These are phyloP conservation scores for Gentiana dahurica DNA, from an alignment of 257 asterid genomes.

Conservation along the genomic window DNA sequence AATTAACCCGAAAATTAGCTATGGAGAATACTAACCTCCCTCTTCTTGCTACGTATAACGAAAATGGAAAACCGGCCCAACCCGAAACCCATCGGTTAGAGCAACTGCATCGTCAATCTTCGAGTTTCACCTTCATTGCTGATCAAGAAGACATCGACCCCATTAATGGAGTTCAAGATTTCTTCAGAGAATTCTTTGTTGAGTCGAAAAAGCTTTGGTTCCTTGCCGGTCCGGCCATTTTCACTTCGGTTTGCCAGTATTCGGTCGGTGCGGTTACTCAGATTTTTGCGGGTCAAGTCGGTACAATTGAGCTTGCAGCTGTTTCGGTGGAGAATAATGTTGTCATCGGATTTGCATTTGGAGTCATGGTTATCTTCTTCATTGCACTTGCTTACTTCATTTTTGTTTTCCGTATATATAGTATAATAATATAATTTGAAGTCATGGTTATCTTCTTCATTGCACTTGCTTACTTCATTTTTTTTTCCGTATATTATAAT, in stretches of 20 bases:
- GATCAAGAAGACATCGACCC: slow-evolving; percentile 18
- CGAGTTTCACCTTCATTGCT: slow-evolving; percentile 2
- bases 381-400: too few species aligned
- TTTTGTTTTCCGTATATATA: too few species aligned
- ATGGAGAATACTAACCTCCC: slow-evolving; percentile 7
- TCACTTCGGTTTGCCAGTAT: slow-evolving; percentile 18
- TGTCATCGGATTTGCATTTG: slow-evolving; percentile 17
- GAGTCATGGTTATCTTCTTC: slow-evolving; percentile 14
- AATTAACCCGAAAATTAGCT: background rate
- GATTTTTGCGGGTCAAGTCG: slow-evolving; percentile 18
- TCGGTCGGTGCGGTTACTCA: slow-evolving; percentile 23
- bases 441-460: too few species aligned
- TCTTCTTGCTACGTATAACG: slow-evolving; percentile 1
- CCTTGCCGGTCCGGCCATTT: slow-evolving; percentile 25
- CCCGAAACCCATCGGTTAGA: too few species aligned
- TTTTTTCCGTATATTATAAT: too few species aligned
- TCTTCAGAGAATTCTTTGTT: slow-evolving; percentile 9
- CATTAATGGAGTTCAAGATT: slow-evolving; percentile 16
- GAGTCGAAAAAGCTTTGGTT: slow-evolving; percentile 23
- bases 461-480: too few species aligned
- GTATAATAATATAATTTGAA: too few species aligned
- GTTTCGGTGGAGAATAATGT: slow-evolving; percentile 17
- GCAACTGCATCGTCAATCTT: background rate
- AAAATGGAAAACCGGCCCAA: background rate
- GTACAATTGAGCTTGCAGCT: slow-evolving; percentile 21